Evolutionary conservation across 805 yeast genomes (phyloP).

Genomic region (Priceomyces carsonii): DNA sequence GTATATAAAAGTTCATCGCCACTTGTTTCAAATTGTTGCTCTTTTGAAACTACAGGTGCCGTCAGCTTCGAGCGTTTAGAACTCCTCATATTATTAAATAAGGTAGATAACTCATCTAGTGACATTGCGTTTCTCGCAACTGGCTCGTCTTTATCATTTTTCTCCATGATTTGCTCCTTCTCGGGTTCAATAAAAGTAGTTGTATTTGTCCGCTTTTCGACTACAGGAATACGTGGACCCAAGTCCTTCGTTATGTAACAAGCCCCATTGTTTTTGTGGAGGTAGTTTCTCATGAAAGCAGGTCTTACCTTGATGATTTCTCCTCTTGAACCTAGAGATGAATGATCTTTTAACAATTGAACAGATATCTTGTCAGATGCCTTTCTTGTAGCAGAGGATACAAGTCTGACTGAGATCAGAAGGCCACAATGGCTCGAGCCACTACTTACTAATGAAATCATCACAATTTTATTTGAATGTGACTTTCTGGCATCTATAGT

Average conservation of each 20-base stretch:
- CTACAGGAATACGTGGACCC: constrained; percentile 45
- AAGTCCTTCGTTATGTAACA: constrained; percentile 50
- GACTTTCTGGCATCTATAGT: no score
- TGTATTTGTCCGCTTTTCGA: no score
- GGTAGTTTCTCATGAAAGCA: constrained; percentile 76
- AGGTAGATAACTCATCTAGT: constrained; percentile 36
- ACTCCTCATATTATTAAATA: constrained; percentile 32
- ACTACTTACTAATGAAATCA: no score
- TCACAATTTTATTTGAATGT: no score
- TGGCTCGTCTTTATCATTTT: constrained; percentile 8
- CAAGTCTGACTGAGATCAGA: no score
- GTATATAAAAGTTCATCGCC: constrained; percentile 21
- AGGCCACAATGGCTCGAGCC: no score
- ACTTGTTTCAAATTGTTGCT: constrained; percentile 14
- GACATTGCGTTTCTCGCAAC: constrained; percentile 28
- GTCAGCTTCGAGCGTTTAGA: constrained; percentile 2
- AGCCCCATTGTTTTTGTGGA: constrained; percentile 75
- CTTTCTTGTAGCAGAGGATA: constrained; percentile 1
- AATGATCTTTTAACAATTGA: constrained; percentile 71
- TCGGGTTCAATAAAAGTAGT: no score
- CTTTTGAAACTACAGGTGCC: neutral
- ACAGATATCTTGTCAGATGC: constrained; percentile 53
- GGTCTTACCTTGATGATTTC: constrained; percentile 76
- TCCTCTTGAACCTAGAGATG: constrained; percentile 66
- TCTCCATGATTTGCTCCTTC: constrained; percentile 9